Evolutionary conservation across 2,329 filamentous ascomycete species (phyloP).

Genomic region (Calonectria naviculata): DNA sequence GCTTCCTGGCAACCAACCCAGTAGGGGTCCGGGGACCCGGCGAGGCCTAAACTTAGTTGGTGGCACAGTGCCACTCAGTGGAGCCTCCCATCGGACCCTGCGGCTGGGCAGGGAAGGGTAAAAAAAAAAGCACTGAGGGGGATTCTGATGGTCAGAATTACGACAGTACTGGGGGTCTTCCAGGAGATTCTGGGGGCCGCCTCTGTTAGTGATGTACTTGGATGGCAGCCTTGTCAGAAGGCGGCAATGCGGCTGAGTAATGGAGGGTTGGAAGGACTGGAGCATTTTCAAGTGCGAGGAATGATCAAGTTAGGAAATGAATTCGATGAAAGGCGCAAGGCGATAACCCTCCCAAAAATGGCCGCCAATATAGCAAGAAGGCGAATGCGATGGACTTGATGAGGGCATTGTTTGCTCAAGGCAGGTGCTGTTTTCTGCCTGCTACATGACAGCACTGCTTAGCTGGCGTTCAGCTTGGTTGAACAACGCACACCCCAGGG

Average conservation of each 20-base stretch:
- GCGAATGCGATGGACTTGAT: not conserved
- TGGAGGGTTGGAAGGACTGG: not conserved
- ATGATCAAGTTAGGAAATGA: not conserved
- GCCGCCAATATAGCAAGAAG: not conserved
- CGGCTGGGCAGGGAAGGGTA: slow-evolving; percentile 34
- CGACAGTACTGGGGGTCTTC: slow-evolving; percentile 20
- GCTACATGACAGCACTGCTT: not conserved
- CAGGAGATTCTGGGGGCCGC: slow-evolving; percentile 17
- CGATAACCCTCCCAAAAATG: not conserved
- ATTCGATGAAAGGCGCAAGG: not conserved
- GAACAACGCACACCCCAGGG: not conserved
- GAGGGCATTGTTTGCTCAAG: not conserved
- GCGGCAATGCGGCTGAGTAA: not conserved
- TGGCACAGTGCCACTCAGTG: slow-evolving; percentile 11
- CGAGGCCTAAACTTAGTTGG: slow-evolving; percentile 3
- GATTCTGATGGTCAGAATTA: slow-evolving; percentile 19
- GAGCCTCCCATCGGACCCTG: slow-evolving; percentile 37
- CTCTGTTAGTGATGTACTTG: slow-evolving; percentile 38
- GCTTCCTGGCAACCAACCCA: not conserved
- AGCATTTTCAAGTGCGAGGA: not conserved
- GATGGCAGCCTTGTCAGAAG: slow-evolving; percentile 31
- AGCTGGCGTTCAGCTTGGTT: not conserved
- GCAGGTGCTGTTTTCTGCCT: not conserved
- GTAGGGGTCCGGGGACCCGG: not conserved
- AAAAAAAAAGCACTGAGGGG: slow-evolving; percentile 34